Evolutionary conservation across 202 grass and related monocot species (phyloP).

Genomic region (Schoenoplectus tabernaemontani): DNA sequence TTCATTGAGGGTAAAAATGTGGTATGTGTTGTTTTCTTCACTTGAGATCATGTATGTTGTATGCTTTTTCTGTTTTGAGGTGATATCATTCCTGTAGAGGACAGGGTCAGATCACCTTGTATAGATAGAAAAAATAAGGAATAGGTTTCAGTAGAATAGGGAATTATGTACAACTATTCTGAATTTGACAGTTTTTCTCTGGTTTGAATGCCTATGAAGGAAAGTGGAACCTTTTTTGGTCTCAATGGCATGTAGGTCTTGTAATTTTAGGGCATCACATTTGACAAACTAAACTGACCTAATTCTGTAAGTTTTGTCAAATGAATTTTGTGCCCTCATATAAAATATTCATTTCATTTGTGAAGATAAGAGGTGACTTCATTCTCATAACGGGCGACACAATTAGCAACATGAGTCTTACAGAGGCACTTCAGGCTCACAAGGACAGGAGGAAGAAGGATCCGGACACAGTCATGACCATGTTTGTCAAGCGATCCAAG

Average conservation of each 20-base stretch:
- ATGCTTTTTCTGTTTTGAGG: background rate
- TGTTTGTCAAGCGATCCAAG: slow-evolving; percentile 83
- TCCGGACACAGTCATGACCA: slow-evolving; percentile 89
- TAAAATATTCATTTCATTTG: slow-evolving; percentile 20
- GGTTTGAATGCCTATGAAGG: background rate
- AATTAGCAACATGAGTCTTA: slow-evolving; percentile 84
- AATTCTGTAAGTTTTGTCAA: background rate
- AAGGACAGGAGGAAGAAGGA: slow-evolving; percentile 85
- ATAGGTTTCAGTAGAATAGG: background rate
- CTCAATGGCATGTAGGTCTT: background rate
- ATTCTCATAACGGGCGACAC: slow-evolving; percentile 93
- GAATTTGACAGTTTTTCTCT: background rate
- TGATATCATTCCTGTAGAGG: background rate
- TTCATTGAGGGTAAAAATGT: slow-evolving; percentile 64
- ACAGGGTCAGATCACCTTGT: background rate
- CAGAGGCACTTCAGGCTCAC: slow-evolving; percentile 68
- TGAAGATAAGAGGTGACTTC: slow-evolving; percentile 90
- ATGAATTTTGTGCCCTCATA: background rate
- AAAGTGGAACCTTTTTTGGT: background rate
- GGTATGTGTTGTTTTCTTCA: slow-evolving; percentile 29
- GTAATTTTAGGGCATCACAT: background rate
- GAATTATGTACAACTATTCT: background rate
- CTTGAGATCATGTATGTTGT: background rate
- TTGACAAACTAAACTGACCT: background rate
- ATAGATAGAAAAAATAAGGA: background rate